Base-by-base conservation (phyloP, 208 protist genomes). In the Strigomonas culicis region DNA sequence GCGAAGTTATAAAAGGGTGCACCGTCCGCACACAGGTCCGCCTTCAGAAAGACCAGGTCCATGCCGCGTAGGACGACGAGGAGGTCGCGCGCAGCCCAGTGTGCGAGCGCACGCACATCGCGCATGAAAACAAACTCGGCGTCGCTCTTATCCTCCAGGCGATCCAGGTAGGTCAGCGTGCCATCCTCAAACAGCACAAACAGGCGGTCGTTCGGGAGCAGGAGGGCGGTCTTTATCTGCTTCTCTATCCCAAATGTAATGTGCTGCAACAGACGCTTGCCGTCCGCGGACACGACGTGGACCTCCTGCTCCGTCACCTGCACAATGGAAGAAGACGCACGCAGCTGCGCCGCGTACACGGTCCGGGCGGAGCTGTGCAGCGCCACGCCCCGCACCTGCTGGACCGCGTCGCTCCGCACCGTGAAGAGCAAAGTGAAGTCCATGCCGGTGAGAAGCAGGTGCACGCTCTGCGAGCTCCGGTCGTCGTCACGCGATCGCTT, bases 281-380 rank as follows among this genome's bases (percentile, higher is more conserved):
- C 87, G 55, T 96, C 83, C 6, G 51, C 22, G 0, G 90, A 86
- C 32, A 86, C 63, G 19, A 94, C 66, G 15, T 77, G 72, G 28
- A 89, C 44, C 62, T 96, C 82, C 43, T 62, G 66, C 39, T 87
- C 86, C 4, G 87, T 93, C 2, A 96, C 74, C 59, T 96, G 90
- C 27, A 96, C 59, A 11, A 96, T 63, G 2, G 77, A 81, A 15
- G 62, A 44, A 4, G 79, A 49, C 76, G 72, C 84, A 43, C 71
- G 52, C 24, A 91, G 36, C 24, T 74, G 51, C 1, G 70, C 66
- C 0, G 87, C 86, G 31, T 84, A 82, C 0, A 96, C 73, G 0
- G 87, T 96, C 56, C 87, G 70, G 4, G 69, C 58, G 0, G 55
- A 62, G 34, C 75, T 62, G 49, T 70, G 59, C 27, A 96, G 76